A percentile compares a stretch with the other conserved stretches of the same genome.
phyloP scores from a whole-genome alignment of 306 rosid species.

The Pachyrhizus erosus region DNA sequence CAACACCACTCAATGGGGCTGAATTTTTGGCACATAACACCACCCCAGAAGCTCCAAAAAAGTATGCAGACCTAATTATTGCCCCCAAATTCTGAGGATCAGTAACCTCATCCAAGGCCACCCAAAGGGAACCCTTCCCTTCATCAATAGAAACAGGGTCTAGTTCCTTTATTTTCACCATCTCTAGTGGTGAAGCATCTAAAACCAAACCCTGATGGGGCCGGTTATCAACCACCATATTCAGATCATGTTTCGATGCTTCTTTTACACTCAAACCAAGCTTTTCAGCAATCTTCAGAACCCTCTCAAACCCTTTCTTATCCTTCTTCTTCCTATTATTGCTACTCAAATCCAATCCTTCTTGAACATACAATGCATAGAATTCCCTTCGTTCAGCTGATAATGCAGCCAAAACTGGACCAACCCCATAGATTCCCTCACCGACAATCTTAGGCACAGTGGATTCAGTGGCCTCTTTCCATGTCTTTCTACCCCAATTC shows the following conservation, averaged over 20 bases:
- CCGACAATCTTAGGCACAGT: conserved; percentile 84
- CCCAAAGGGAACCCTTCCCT: conserved; percentile 80
- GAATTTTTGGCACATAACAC: conserved; percentile 94
- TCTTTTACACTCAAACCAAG: conserved; percentile 68
- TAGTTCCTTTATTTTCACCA: conserved; percentile 78
- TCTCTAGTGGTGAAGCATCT: conserved; percentile 91
- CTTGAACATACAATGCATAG: conserved; percentile 82
- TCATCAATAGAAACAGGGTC: conserved; percentile 73
- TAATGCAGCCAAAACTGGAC: conserved; percentile 95
- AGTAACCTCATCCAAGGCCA: conserved; percentile 94
- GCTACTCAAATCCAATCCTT: conserved; percentile 85
- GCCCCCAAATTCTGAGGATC: conserved; percentile 98
- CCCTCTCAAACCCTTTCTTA: conserved; percentile 90
- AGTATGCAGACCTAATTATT: conserved; percentile 87
- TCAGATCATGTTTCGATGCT: conserved; percentile 87
- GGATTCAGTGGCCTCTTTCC: conserved; percentile 86
- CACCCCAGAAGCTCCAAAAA: conserved; percentile 89
- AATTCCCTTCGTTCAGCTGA: conserved; percentile 93
- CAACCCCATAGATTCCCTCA: conserved; percentile 91
- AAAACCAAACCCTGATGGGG: conserved; percentile 95
- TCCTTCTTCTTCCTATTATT: conserved; percentile 95
- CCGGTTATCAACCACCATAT: conserved; percentile 92
- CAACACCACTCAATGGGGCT: conserved; percentile 91
- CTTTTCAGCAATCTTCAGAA: conserved; percentile 75
- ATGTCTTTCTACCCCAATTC: conserved; percentile 84